Evolutionary conservation across 495 filamentous ascomycete genomes (phyloP).

Genomic region (Penicillium dipodomyicola): DNA sequence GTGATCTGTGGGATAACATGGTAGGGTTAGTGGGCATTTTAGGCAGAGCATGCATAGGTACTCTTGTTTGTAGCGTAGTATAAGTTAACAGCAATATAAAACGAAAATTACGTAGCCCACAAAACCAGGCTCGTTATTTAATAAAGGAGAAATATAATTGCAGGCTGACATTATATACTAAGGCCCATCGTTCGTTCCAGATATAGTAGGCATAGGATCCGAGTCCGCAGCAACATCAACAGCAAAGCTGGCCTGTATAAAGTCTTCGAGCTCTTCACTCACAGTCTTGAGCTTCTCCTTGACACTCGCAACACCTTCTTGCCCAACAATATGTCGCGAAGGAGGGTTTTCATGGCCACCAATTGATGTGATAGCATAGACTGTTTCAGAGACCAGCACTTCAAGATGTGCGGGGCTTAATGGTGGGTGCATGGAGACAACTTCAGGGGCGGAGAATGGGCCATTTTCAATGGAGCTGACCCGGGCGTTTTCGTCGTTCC

Average conservation of each 20-base stretch:
- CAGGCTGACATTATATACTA: not conserved
- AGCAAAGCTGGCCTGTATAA: slow-evolving; percentile 81
- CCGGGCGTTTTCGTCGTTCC: slow-evolving; percentile 26
- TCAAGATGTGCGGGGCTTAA: slow-evolving; percentile 61
- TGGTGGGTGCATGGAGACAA: slow-evolving; percentile 69
- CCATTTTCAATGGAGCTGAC: slow-evolving; percentile 40
- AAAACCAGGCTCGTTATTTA: not conserved
- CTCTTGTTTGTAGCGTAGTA: not conserved
- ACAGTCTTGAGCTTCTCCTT: slow-evolving; percentile 97
- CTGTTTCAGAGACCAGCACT: slow-evolving; percentile 80
- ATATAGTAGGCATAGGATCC: slow-evolving; percentile 27
- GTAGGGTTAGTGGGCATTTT: not conserved
- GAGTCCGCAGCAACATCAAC: slow-evolving; percentile 65
- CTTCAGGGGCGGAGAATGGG: slow-evolving; percentile 48
- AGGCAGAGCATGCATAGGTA: not conserved
- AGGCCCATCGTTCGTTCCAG: slow-evolving; percentile 19
- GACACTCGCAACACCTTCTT: slow-evolving; percentile 82
- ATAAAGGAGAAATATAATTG: not conserved
- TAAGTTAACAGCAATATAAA: not conserved
- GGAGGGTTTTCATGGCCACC: slow-evolving; percentile 95
- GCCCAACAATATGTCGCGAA: slow-evolving; percentile 88
- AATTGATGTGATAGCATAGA: slow-evolving; percentile 85
- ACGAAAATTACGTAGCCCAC: not conserved
- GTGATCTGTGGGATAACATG: not conserved
- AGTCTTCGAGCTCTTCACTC: slow-evolving; percentile 93